Base-by-base conservation (phyloP, 768 basidiomycete genomes). In the Crucibulum laeve region DNA sequence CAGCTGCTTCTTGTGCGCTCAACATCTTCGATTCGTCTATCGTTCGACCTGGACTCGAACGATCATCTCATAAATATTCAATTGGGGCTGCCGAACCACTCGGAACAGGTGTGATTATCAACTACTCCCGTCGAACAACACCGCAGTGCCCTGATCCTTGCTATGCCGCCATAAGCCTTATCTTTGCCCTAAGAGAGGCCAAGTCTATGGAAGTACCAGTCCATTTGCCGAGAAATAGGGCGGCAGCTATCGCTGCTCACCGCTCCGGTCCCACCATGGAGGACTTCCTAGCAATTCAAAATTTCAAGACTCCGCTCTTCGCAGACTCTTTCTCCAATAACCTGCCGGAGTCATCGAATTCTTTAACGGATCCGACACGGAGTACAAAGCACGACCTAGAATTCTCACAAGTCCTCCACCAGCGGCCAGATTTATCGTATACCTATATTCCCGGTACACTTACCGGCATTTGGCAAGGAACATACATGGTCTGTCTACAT, bases 401-500 rank as follows among this genome's bases (percentile, higher is more conserved):
- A n/a, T 59, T 65, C 40, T 42, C 25, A 17, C 28, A 26, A 15
- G 25, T 25, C 17, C 11, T 42, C 6, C 11, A 42, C 11, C 13
- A 25, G 10, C 32, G 19, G 13, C 13, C 25, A 18, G 21, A 45
- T 8, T 38, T 45, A 30, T 49, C 46, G 19, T 53, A 56, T 38
- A 49, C 56, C 19, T 70, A 68, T 51, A 53, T 62, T 52, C 69
- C 71, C 28, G 77, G 76, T 14, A 57, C 67, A 25, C 64, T 83
- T 43, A 64, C 75, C 22, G 81, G 79, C 3, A 53, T 74, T 46
- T 84, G 82, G 82, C 73, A 82, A 60, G 82, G 82, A 1, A 66
- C 64, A 37, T 77, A 71, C 54, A 77, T 77, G 76, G 82, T 80
- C 50, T 55, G 65, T 54, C 13, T 42, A 33, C 32, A 40, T 46